Evolutionary conservation across 2,329 filamentous ascomycete species (phyloP).

Genomic region (Xylariales sp.): DNA sequence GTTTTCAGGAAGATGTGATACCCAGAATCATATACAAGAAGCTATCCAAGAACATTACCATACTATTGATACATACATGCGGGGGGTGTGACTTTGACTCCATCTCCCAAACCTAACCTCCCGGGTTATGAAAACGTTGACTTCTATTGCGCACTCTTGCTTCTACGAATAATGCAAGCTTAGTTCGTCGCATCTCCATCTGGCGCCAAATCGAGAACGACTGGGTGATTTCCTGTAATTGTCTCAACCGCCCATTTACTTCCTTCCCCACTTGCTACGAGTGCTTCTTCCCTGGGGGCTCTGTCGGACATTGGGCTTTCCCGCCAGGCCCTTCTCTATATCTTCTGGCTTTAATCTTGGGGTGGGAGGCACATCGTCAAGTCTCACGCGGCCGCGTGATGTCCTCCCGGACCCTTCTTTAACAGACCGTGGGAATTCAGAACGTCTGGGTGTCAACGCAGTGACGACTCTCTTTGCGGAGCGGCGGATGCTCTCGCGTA

Average conservation of each 20-base stretch:
- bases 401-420: conserved; percentile 35
- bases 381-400: conserved; percentile 36
- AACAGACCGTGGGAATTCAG: conserved; percentile 56
- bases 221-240: neutral
- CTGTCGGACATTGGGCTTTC: conserved; percentile 21
- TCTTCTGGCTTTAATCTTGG: conserved; percentile 50
- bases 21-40: conserved; percentile 40
- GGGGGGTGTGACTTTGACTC: no score
- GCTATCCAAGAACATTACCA: no score
- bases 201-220: neutral
- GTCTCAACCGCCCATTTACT: conserved; percentile 11
- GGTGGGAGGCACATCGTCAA: conserved; percentile 57
- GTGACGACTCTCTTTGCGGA: conserved; percentile 61
- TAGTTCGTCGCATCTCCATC: neutral
- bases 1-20: conserved; percentile 55
- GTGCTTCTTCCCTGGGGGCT: conserved; percentile 19
- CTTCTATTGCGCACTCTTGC: no score
- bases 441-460: conserved; percentile 57
- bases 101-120: no score
- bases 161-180: no score
- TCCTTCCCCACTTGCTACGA: conserved; percentile 19
- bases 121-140: no score
- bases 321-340: conserved; percentile 51
- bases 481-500: conserved; percentile 66
- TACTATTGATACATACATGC: no score